These are phyloP conservation scores for Pelargonium citronellum DNA, from an alignment of 441 rosid genomes.

Conservation along the genomic window DNA sequence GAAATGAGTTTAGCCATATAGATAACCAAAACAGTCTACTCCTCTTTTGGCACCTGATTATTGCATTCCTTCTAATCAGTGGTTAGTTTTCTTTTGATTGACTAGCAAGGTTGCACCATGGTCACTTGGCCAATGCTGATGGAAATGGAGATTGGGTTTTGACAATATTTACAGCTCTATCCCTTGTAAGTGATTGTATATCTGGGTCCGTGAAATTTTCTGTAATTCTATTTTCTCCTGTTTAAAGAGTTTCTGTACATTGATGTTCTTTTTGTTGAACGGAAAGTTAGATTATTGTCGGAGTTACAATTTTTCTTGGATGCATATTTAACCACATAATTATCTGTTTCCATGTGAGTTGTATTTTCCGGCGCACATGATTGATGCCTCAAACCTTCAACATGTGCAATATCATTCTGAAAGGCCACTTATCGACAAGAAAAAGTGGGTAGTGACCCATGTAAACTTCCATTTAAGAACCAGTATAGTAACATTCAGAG, in stretches of 20 bases:
- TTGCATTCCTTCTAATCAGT: conserved; percentile 13
- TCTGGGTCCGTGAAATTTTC: conserved; percentile 13
- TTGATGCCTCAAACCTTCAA: background rate
- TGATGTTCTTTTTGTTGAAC: background rate
- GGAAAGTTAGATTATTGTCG: background rate
- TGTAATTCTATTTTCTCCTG: background rate
- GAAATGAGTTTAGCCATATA: background rate
- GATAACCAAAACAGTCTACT: conserved; percentile 2
- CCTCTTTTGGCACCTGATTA: background rate
- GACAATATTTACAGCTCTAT: conserved; percentile 77
- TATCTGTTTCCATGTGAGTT: background rate
- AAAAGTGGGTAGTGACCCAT: background rate
- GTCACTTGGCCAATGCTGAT: conserved; percentile 82
- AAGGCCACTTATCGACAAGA: background rate
- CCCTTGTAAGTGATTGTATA: conserved; percentile 59
- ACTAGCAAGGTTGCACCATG: conserved; percentile 88
- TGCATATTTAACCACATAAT: background rate
- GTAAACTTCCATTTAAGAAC: background rate
- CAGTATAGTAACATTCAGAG: background rate
- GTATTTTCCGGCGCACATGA: background rate
- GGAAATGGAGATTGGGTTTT: conserved; percentile 99
- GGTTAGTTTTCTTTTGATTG: conserved; percentile 17
- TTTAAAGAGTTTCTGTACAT: background rate
- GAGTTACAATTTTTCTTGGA: background rate
- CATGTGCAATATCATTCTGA: background rate